Percentiles rank a stretch among this genome's conserved stretches.
Conservation (phyloP, 352 stramenopile genomes). For the Pythium dissimile region DNA sequence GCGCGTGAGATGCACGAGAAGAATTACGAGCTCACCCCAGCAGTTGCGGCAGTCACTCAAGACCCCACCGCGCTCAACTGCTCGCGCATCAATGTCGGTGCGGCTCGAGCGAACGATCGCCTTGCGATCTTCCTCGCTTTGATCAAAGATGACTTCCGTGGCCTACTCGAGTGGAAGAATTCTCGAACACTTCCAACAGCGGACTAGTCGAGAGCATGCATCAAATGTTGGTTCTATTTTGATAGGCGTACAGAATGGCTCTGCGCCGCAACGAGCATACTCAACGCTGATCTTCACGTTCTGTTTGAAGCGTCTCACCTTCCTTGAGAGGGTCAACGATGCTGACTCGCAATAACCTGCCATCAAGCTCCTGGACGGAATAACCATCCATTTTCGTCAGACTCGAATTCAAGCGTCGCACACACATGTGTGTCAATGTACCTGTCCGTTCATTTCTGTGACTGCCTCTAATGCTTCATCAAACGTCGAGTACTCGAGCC, state of each 20-base stretch:
- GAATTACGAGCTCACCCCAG: slow-evolving; percentile 83
- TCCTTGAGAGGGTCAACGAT: slow-evolving; percentile 54
- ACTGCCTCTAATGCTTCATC: slow-evolving; percentile 66
- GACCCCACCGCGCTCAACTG: slow-evolving; percentile 55
- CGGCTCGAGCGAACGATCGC: slow-evolving; percentile 69
- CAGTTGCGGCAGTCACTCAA: slow-evolving; percentile 32
- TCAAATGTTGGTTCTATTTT: background rate
- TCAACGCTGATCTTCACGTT: background rate
- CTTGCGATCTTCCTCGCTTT: slow-evolving; percentile 52
- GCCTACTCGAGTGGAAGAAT: slow-evolving; percentile 79
- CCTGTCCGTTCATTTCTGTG: slow-evolving; percentile 79
- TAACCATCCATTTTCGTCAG: no score
- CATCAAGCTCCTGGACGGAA: slow-evolving; percentile 51
- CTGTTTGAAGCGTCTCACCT: background rate
- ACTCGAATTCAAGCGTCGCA: background rate
- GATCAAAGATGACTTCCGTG: slow-evolving; percentile 66
- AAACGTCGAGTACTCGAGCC: slow-evolving; percentile 60
- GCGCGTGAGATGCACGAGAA: slow-evolving; percentile 89
- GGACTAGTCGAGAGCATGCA: slow-evolving; percentile 24
- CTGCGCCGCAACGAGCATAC: background rate
- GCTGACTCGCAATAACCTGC: slow-evolving; percentile 69
- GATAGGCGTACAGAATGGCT: background rate
- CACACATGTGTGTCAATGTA: slow-evolving; percentile 16
- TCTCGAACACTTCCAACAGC: slow-evolving; percentile 47
- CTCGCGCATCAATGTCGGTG: slow-evolving; percentile 64